phyloP scores from a whole-genome alignment of 1,284 basidiomycete genomes.

The Melampsora larici-populina region DNA sequence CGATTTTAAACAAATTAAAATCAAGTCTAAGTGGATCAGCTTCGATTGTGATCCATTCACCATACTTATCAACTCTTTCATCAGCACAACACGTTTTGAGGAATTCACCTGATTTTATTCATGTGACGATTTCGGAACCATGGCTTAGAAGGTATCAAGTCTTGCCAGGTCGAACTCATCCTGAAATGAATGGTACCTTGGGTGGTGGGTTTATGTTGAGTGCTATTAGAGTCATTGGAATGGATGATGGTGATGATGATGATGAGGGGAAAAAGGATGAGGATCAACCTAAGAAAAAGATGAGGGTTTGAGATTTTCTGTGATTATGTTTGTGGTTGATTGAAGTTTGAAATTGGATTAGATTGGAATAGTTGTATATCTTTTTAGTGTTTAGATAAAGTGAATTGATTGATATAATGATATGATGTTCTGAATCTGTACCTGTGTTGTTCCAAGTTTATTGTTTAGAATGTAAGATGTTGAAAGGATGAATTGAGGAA shows the following conservation, averaged over 20 bases:
- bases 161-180: conserved; percentile 91
- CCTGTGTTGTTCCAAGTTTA: no score
- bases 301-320: not conserved
- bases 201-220: conserved; percentile 84
- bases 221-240: conserved; percentile 65
- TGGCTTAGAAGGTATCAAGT: conserved; percentile 91
- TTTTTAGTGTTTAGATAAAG: no score
- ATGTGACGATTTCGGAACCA: conserved; percentile 60
- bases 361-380: no score
- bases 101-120: conserved; percentile 18
- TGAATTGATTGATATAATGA: no score
- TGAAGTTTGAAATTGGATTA: not conserved
- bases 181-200: conserved; percentile 85
- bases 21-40: conserved; percentile 8
- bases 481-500: no score
- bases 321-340: not conserved
- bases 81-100: conserved; percentile 31
- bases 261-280: not conserved
- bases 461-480: no score
- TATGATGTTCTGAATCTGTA: no score
- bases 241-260: no score
- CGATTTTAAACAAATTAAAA: conserved; percentile 16
- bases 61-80: conserved; percentile 67
- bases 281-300: not conserved
- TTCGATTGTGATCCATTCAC: conserved; percentile 61